Conservation (phyloP, 345 rosid species). For the Raphanus raphanistrum region DNA sequence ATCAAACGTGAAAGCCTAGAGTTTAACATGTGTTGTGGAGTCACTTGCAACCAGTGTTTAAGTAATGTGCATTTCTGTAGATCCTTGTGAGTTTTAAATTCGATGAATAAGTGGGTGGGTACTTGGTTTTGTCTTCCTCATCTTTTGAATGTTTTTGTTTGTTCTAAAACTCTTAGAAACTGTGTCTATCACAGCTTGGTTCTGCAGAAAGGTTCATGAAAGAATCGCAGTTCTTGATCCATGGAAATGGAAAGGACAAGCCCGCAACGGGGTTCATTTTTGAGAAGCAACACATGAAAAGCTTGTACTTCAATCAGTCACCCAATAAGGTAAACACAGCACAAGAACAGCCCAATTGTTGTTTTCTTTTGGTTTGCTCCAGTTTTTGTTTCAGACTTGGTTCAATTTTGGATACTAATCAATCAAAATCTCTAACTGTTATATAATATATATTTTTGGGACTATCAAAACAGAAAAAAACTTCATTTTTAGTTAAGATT, state of each 20-base stretch:
- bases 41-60: too few relatives aligned
- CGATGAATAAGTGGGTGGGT: too few relatives aligned
- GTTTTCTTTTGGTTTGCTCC: background rate
- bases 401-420: background rate
- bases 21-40: background rate
- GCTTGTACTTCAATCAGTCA: conserved; percentile 87
- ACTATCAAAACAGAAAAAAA: background rate
- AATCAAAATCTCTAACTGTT: background rate
- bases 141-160: background rate
- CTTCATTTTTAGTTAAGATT: background rate
- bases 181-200: conserved; percentile 68
- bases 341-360: background rate
- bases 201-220: conserved; percentile 84
- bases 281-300: conserved; percentile 81
- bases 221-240: conserved; percentile 73
- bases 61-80: too few relatives aligned
- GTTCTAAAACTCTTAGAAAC: background rate
- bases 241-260: conserved; percentile 81
- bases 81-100: too few relatives aligned
- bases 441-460: background rate
- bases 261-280: conserved; percentile 92
- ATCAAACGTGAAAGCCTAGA: background rate
- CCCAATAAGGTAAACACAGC: conserved; percentile 63
- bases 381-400: background rate
- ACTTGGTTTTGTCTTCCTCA: background rate